These are phyloP conservation scores for Triadica sebifera DNA, from an alignment of 345 rosid genomes.

Conservation along the genomic window DNA sequence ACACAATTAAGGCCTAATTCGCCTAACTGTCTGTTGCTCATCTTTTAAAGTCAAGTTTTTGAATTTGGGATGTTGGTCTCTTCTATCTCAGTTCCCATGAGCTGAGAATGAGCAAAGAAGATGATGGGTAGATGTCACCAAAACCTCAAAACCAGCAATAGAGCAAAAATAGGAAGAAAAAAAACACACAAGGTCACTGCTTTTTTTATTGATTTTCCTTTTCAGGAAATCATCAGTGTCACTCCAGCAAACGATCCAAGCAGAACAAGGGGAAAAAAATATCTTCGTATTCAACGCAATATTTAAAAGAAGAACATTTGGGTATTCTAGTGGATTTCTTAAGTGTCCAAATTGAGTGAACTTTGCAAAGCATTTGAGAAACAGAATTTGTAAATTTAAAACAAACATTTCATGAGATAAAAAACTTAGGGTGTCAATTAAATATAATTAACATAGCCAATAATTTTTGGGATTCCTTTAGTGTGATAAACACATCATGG, in stretches of 20 bases:
- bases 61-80: conserved; percentile 4
- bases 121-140: not conserved
- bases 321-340: too few species aligned
- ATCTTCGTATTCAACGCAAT: not conserved
- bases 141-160: not conserved
- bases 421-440: not conserved
- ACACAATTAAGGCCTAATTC: too few species aligned
- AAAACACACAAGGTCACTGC: too few species aligned
- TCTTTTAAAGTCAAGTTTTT: conserved; percentile 23
- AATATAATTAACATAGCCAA: not conserved
- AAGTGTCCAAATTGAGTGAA: not conserved
- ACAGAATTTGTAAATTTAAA: not conserved
- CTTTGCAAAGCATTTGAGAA: not conserved
- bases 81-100: not conserved
- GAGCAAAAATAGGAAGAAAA: too few species aligned
- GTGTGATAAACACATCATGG: too few species aligned
- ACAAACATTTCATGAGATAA: not conserved
- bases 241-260: too few species aligned
- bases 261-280: too few species aligned
- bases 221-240: too few species aligned
- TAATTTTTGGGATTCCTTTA: too few species aligned
- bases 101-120: conserved; percentile 4
- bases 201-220: too few species aligned
- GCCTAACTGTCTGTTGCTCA: not conserved
- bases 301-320: not conserved